These are phyloP conservation scores for Stentor coeruleus DNA, from an alignment of 73 alveolate genomes.

Conservation along the genomic window DNA sequence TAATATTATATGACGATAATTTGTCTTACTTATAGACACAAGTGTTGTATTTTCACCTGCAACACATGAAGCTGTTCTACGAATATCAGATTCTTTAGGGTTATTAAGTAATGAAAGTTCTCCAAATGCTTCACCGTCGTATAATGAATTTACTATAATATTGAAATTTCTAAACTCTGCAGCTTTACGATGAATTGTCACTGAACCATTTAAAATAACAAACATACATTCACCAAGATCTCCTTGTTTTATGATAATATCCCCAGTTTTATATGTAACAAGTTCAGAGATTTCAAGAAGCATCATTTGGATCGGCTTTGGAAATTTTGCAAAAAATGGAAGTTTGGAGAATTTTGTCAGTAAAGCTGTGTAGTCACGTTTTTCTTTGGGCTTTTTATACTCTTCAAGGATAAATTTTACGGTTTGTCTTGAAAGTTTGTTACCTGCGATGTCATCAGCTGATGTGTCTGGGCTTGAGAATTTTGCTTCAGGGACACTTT, in stretches of 20 bases:
- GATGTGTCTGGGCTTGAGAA: background rate
- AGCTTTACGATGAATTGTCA: background rate
- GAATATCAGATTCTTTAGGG: background rate
- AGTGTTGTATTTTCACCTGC: slow-evolving; percentile 5
- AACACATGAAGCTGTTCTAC: slow-evolving; percentile 17
- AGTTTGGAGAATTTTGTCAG: background rate
- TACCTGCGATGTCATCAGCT: background rate
- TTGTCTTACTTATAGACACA: background rate
- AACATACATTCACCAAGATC: slow-evolving; percentile 28
- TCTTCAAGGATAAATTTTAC: background rate
- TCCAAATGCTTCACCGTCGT: slow-evolving; percentile 18
- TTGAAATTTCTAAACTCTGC: background rate
- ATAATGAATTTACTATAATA: background rate
- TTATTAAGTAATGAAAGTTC: background rate
- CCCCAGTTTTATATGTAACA: slow-evolving; percentile 9
- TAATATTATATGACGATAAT: background rate
- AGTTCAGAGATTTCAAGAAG: background rate
- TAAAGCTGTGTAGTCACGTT: background rate
- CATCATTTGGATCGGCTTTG: background rate
- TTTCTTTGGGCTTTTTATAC: background rate
- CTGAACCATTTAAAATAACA: slow-evolving; percentile 19
- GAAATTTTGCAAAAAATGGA: slow-evolving; percentile 23
- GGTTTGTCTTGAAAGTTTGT: background rate
- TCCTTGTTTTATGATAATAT: background rate
- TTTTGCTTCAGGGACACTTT: background rate